Conservation (phyloP, 179 eudicot genomes). For the Amaranthus tricolor region DNA sequence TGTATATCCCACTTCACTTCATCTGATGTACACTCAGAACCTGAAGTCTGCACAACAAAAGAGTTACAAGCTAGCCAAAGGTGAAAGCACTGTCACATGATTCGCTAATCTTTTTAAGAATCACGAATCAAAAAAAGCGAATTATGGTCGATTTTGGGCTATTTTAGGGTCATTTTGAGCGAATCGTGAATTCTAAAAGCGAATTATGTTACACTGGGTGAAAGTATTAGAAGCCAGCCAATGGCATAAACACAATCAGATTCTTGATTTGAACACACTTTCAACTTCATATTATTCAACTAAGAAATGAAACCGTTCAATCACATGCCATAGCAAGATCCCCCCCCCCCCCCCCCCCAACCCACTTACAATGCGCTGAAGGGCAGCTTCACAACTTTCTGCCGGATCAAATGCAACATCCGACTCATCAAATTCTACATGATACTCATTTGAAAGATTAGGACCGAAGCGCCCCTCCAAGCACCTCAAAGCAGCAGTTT, state of each 20-base stretch:
- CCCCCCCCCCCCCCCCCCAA: conserved; percentile 2
- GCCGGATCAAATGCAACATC: conserved; percentile 15
- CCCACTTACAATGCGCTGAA: conserved; percentile 26
- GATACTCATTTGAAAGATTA: conserved; percentile 4
- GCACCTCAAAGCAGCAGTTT: conserved; percentile 34
- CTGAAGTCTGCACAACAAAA: conserved; percentile 32
- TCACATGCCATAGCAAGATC: background rate
- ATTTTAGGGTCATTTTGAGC: too few species aligned
- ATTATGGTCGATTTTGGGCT: too few species aligned
- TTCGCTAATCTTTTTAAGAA: too few species aligned
- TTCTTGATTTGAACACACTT: background rate
- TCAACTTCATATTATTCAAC: background rate
- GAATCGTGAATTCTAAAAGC: too few species aligned
- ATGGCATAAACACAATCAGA: background rate
- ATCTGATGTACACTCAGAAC: conserved; percentile 29
- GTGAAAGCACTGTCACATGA: too few species aligned
- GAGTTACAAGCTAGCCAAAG: background rate
- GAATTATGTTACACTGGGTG: too few species aligned
- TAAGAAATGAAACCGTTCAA: background rate
- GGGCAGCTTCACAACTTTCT: conserved; percentile 25
- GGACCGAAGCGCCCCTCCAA: conserved; percentile 29
- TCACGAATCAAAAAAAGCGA: too few species aligned
- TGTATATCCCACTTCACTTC: conserved; percentile 35
- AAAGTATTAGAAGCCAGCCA: background rate
- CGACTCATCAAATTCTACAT: background rate